Base-by-base conservation (phyloP, 1,284 basidiomycete species). In the Tilletia setariae region DNA sequence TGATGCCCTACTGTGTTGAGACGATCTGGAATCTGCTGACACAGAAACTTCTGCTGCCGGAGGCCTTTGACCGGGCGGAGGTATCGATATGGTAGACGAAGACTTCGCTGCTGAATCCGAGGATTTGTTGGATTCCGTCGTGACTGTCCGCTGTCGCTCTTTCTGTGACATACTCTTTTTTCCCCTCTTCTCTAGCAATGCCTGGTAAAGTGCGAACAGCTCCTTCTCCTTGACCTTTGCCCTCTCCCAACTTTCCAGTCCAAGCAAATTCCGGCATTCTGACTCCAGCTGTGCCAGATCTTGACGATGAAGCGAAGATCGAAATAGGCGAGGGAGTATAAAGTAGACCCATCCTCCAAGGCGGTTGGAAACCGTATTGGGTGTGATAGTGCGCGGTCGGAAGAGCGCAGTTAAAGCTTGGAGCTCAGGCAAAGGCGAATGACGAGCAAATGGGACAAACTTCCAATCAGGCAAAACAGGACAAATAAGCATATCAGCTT, bases 371-470 rank as follows among this genome's bases (percentile, higher is more conserved):
- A 61, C 56, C 8, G 67, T 68, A 28, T 68, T 68, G 15, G 67
- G 61, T 1, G 63, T 64, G 25, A 68, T 59, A 9, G 56, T 64
- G 16, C 42, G 30, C 4, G 67, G 67, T 56, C 43, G 62, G 43
- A 68, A 59, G 2, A 44, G 25, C 1, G 15, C 28, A 4, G 47
- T 46, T 16, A 68, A 43, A 16, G 19, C 11, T 0, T 56, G 64
- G 4, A 68, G 43, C 40, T 68, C 67, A 3, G 61, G 63, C 28
- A 68, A 25, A 2, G 67, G 63, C 40, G 67, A 68, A 43, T 68
- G 67, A 4, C 56, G 23, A 30, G 56, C 56, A 30, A 61, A 61
- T 16, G 56, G 56, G 19, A 61, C 56, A n/a, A 61, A 61, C 56
- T 61, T 19, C 19, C 43, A 49, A 47, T 61, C 35, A 47, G 25